These are phyloP conservation scores for Yarrowia phangngaensis DNA, from an alignment of 805 yeast genomes.

Conservation along the genomic window DNA sequence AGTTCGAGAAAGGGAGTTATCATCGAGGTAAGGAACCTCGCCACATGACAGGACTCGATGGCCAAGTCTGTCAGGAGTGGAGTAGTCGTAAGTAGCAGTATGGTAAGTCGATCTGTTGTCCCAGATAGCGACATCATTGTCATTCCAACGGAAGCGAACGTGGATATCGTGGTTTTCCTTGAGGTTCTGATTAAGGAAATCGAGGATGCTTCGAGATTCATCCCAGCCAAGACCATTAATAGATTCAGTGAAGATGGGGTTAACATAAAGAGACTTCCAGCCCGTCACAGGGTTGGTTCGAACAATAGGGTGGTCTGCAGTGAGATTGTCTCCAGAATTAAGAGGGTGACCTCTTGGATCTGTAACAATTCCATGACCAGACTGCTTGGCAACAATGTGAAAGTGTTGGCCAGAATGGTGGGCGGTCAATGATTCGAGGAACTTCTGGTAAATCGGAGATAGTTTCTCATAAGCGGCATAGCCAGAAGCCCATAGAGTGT, in stretches of 20 bases:
- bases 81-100: slow-evolving; percentile 49
- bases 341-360: slow-evolving; percentile 41
- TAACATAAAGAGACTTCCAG: slow-evolving; percentile 54
- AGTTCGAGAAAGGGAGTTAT: slow-evolving; percentile 36
- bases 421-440: slow-evolving; percentile 55
- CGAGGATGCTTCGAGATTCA: slow-evolving; percentile 60
- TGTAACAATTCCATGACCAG: slow-evolving; percentile 47
- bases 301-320: slow-evolving; percentile 49
- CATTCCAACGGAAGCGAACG: slow-evolving; percentile 52
- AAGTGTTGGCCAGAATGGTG: slow-evolving; percentile 53
- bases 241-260: slow-evolving; percentile 57
- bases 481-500: slow-evolving; percentile 54
- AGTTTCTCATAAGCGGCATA: slow-evolving; percentile 54
- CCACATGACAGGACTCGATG: slow-evolving; percentile 54
- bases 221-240: slow-evolving; percentile 70
- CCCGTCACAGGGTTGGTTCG: slow-evolving; percentile 66
- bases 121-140: slow-evolving; percentile 56
- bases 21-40: slow-evolving; percentile 51
- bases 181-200: slow-evolving; percentile 47
- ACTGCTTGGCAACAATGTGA: slow-evolving; percentile 32
- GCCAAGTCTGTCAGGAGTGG: slow-evolving; percentile 33
- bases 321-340: slow-evolving; percentile 47
- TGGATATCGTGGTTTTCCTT: slow-evolving; percentile 43
- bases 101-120: slow-evolving; percentile 57
- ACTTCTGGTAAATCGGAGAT: slow-evolving; percentile 48